Percentiles rank a stretch among this genome's conserved stretches.
phyloP scores from a whole-genome alignment of 1,284 basidiomycete genomes.

The Vanrija sp. region DNA sequence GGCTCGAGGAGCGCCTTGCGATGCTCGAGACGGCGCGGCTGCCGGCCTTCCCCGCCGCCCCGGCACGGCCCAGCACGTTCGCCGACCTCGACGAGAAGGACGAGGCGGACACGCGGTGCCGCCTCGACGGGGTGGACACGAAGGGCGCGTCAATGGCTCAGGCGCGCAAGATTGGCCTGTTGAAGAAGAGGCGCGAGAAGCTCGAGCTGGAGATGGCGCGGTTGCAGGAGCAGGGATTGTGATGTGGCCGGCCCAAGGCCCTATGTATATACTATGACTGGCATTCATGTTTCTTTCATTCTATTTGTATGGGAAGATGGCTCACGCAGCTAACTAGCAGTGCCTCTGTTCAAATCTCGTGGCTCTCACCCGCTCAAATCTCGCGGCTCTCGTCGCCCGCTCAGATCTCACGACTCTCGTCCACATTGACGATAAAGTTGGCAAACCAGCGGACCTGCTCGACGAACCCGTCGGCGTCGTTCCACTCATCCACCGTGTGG shows the following conservation, averaged over 20 bases:
- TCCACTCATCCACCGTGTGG: slow-evolving; percentile 43
- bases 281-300: no score
- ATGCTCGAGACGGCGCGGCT: not conserved
- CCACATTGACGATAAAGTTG: slow-evolving; percentile 41
- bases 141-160: slow-evolving; percentile 36
- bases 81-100: slow-evolving; percentile 6
- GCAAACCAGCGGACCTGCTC: slow-evolving; percentile 43
- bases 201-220: slow-evolving; percentile 40
- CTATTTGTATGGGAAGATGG: no score
- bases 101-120: slow-evolving; percentile 7
- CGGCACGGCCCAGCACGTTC: slow-evolving; percentile 1
- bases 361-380: slow-evolving; percentile 10
- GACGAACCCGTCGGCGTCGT: slow-evolving; percentile 31
- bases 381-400: slow-evolving; percentile 23
- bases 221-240: slow-evolving; percentile 12
- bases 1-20: slow-evolving; percentile 31
- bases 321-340: no score
- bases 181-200: slow-evolving; percentile 39
- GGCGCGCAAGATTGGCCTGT: slow-evolving; percentile 36
- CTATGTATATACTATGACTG: no score
- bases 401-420: slow-evolving; percentile 32
- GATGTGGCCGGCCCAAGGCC: no score
- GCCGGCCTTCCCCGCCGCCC: not conserved
- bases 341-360: no score
- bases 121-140: slow-evolving; percentile 32